Evolutionary conservation across 2,329 filamentous ascomycete species (phyloP), one percentile per base, ranked within the genome.

Genomic region (Endothia cerciana): DNA sequence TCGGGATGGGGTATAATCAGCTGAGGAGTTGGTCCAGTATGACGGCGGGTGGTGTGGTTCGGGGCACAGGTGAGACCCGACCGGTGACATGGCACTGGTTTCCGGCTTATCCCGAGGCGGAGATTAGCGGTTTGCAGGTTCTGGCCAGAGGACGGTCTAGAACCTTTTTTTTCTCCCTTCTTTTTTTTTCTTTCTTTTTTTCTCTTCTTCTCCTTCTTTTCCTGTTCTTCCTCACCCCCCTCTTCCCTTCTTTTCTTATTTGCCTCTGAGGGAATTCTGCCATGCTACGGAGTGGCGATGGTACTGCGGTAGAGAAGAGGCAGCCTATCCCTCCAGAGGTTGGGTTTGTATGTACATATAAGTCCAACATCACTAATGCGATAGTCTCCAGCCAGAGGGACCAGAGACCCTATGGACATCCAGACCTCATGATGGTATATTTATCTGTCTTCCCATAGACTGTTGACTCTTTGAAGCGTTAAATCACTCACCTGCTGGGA

Each of bases 61-160:
- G 4, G 40, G n/a, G 36, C n/a, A 45, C 47, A n/a, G 47, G n/a
- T 55, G 36, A 55, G 60, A 62, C 59, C n/a, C 17, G 36, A 15
- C 30, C 5, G 22, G 38, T 40, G 38, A 51, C 13, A 30, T 28
- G n/a, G 49, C n/a, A 5, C 22, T 40, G 25, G 40, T 36, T n/a
- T 63, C 61, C 61, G 61, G 49, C 19, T 56, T 63, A 25, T 45
- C 61, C 61, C 61, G 61, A 63, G 28, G 47, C 60, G 60, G 60
- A 62, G 60, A 55, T 53, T 36, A 55, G 60, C 60, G 60, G 30
- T n/a, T n/a, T 30, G 51, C 6, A 55, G 30, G 51, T 36, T 36
- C 51, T 55, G 15, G 51, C 28, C 51, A 36, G 51, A 30, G 51
- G 51, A 36, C 22, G 51, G 30, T 13, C 47, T 25, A 13, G 28